These are phyloP conservation scores for Aspergillus pseudoterreus DNA, from an alignment of 2,329 filamentous ascomycete genomes.

Conservation along the genomic window DNA sequence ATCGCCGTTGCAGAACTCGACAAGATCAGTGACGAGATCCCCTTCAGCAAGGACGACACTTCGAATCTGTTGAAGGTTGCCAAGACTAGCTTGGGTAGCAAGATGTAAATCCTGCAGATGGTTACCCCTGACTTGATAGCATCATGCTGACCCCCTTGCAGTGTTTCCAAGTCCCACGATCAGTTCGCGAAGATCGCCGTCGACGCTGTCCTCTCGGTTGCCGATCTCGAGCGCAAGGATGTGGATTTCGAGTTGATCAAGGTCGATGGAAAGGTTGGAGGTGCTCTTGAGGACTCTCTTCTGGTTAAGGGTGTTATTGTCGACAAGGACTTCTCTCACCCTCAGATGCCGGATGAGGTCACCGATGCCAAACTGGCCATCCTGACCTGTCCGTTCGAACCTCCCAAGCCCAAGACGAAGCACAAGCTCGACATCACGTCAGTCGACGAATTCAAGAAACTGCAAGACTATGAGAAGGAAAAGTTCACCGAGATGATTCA, in stretches of 20 bases:
- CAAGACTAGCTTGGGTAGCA: slow-evolving; percentile 92
- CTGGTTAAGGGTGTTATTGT: slow-evolving; percentile 97
- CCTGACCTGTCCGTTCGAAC: slow-evolving; percentile 95
- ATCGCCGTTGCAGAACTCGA: slow-evolving; percentile 92
- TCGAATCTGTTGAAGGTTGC: slow-evolving; percentile 90
- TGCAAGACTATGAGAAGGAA: slow-evolving; percentile 90
- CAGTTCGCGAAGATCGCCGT: slow-evolving; percentile 97
- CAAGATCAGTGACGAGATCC: slow-evolving; percentile 84
- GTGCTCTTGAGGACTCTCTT: slow-evolving; percentile 85
- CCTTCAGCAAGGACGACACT: slow-evolving; percentile 76
- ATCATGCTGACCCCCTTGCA: slow-evolving; percentile 22
- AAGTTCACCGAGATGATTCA: slow-evolving; percentile 99
- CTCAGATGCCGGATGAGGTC: slow-evolving; percentile 97
- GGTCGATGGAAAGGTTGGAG: slow-evolving; percentile 97
- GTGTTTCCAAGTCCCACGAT: slow-evolving; percentile 94
- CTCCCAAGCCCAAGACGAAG: slow-evolving; percentile 99
- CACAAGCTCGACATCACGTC: slow-evolving; percentile 97
- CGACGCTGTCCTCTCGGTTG: slow-evolving; percentile 93
- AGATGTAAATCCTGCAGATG: slow-evolving; percentile 58
- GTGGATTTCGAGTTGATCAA: slow-evolving; percentile 99
- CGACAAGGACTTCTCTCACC: slow-evolving; percentile 99
- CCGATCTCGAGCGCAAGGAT: slow-evolving; percentile 91
- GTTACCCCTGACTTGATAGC: neutral
- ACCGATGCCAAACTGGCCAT: slow-evolving; percentile 95
- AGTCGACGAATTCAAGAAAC: slow-evolving; percentile 96